Base-by-base conservation (phyloP, 2,329 filamentous ascomycete genomes). In the Xylaria sp. region DNA sequence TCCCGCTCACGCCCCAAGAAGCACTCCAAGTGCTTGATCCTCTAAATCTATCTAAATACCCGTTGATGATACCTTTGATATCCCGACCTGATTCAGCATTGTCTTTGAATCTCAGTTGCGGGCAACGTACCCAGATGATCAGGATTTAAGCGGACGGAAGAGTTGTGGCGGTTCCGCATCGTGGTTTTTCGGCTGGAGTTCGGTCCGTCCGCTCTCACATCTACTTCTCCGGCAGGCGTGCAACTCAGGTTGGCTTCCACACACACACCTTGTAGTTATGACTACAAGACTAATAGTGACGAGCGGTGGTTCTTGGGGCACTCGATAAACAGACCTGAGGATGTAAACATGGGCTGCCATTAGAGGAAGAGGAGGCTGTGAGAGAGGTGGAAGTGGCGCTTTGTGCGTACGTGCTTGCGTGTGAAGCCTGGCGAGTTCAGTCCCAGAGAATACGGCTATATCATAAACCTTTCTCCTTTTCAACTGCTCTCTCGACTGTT, bases 21-120 rank as follows among this genome's bases (percentile, higher is more conserved):
- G 84, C 88, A 90, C 85, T 92, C 68, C 65, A 76, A 93, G 88
- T 94, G 91, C 86, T 81, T 90, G 81, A 90, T 97, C 82, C 88
- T 97, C 88, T 97, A 96, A 91, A 86, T 71, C 68, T 71, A 64
- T 60, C 62, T 64, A 65, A 71, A 74, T 69, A 69, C 72, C 71
- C 74, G 63, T 65, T 70, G 72, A 75, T 73, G 73, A 76, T 75
- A 77, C 75, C 74, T 75, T 76, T 74, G 73, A 76, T 76, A 74
- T 73, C 73, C 74, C 76, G 72, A 72, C 75, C 71, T 73, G 74
- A 73, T 71, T 72, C 73, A 74, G 72, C 73, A 72, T 77, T 71
- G 71, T 73, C 72, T 72, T 75, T 73, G 69, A 70, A 69, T 73
- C 73, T 75, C 71, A 69, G 71, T 74, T 75, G 72, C 72, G 75